Evolutionary conservation across 768 basidiomycete genomes (phyloP), one percentile per base, ranked within the genome.

Genomic region (Cantharellus cinnabarinus): DNA sequence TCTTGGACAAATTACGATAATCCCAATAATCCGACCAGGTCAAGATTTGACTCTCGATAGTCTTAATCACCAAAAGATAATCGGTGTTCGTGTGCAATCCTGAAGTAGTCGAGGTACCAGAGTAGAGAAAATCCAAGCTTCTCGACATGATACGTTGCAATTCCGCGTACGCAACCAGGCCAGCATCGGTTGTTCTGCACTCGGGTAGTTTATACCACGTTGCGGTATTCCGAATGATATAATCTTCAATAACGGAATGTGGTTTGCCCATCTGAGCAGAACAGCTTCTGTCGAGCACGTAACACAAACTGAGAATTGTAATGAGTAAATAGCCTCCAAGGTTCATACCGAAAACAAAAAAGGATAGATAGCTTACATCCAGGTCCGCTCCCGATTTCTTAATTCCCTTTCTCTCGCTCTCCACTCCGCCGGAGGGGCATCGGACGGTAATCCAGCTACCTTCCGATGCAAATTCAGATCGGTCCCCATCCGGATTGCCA

Each of bases 191-290:
- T 0, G 81, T 73, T 48, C 75, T 72, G 5, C 82, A 78, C n/a
- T 75, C 71, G 2, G 83, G 77, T 2, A 83, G 78, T 35, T 74
- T 74, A 65, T 77, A 81, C 89, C 90, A 99, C 42, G 76, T 74
- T 35, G 74, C 68, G 14, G 83, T 81, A 69, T 88, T 83, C 1
- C 91, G 82, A 64, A 97, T 89, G 67, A 97, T 85, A 64, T 67
- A 90, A 88, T 99, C 94, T 71, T 97, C 94, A 67, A 84, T 82
- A 64, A 97, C 83, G 2, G 83, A 81, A 67, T 87, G 81, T 2
- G 94, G 94, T 71, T 95, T 97, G 50, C 93, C 93, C 89, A 97
- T 89, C 71, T 94, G 91, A 0, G 93, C 87, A 64, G 89, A 88
- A 60, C 85, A 77, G 65, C 90, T 94, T 62, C 89, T 77, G 68